Conservation (phyloP, 2,329 filamentous ascomycete species). For the Phaeophleospora eucalypticola region DNA sequence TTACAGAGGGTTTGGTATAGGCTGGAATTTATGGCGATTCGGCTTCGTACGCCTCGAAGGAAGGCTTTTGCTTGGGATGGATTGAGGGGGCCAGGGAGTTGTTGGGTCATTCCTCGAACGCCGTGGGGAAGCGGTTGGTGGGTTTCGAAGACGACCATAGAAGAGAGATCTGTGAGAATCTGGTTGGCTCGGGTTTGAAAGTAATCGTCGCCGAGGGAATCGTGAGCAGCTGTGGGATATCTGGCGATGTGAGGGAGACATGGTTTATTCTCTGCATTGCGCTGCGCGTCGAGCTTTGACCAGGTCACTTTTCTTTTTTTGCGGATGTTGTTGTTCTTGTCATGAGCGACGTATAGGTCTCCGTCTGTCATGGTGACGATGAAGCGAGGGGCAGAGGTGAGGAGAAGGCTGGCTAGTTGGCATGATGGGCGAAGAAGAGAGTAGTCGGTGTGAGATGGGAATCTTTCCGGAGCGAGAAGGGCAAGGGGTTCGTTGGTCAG, state of each 20-base stretch:
- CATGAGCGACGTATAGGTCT: not conserved
- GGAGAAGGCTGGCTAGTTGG: conserved; percentile 1
- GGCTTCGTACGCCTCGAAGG: conserved; percentile 1
- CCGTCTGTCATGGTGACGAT: conserved; percentile 4
- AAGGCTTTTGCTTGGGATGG: not conserved
- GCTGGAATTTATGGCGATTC: not conserved
- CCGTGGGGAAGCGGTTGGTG: conserved; percentile 1
- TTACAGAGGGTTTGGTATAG: not conserved
- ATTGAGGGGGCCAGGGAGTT: conserved; percentile 1
- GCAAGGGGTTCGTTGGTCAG: conserved; percentile 1
- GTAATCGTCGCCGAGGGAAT: not conserved
- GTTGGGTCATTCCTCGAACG: conserved; percentile 2
- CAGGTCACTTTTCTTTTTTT: not conserved
- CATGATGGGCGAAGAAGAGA: not conserved
- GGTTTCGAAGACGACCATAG: conserved; percentile 1
- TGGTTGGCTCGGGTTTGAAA: not conserved
- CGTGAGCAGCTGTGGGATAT: not conserved
- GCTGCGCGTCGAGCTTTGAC: not conserved
- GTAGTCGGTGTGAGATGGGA: not conserved
- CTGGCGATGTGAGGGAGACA: not conserved
- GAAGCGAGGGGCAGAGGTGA: conserved; percentile 1
- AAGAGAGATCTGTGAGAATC: conserved; percentile 1
- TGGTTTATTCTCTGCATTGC: not conserved
- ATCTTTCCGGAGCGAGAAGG: not conserved
- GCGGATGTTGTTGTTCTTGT: not conserved